Base-by-base conservation (phyloP, 1,284 basidiomycete species). In the Boletus putidus region DNA sequence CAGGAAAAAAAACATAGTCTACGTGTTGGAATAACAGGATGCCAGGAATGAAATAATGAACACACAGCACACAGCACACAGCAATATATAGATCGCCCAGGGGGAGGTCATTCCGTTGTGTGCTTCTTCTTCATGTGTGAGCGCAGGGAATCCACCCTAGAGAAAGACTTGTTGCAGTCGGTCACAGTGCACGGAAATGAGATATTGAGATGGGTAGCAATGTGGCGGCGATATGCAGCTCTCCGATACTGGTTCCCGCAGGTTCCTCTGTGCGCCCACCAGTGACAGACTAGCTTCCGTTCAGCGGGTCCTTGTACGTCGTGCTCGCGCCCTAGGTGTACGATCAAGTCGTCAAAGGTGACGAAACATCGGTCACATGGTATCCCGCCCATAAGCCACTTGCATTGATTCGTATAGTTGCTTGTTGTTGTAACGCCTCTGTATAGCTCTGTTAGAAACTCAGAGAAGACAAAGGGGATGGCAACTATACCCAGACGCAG, bases 371-470 rank as follows among this genome's bases (percentile, higher is more conserved):
- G 21, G 20, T 35, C 37, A 27, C 62, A 62, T 6, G 10, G 39
- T 23, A 31, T 11, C 0, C n/a, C 31, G 11, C 66, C 53, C 12
- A 49, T 27, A 14, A 44, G 33, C 43, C 59, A 64, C 4, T 46
- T 59, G 21, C 66, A 67, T 53, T 59, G 48, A n/a, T 43, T 16
- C 12, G n/a, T 0, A 10, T 20, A 6, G 29, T 23, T 15, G 16
- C 10, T 27, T 11, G 10, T 31, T n/a, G 40, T 27, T 2, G 21
- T 3, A 16, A 14, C 27, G 12, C 7, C 12, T 39, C 58, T 60
- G 33, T n/a, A 36, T 12, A 12, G 12, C 10, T 7, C 10, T 1
- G 16, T 59, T 29, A 36, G 31, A 29, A 15, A 21, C 29, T 14
- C 9, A 8, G 21, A 25, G 6, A n/a, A 36, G 9, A 40, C 5